phyloP scores from a whole-genome alignment of 371 early-diverging fungal genomes.

The Circinella umbellata region DNA sequence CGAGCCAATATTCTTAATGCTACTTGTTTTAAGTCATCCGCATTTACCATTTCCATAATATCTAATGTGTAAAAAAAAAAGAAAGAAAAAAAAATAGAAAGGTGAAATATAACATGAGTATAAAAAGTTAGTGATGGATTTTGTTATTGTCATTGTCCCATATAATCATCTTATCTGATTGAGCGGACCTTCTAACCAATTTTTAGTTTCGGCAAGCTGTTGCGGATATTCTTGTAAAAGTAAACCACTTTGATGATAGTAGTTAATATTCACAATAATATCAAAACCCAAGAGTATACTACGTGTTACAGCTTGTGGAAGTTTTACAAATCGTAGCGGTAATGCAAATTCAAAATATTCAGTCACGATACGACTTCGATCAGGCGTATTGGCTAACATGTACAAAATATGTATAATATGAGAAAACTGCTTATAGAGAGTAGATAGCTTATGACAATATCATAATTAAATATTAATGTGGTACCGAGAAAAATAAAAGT shows the following conservation, averaged over 20 bases:
- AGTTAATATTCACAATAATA: slow-evolving; percentile 37
- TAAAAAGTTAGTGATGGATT: no score
- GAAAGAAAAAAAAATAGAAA: neutral
- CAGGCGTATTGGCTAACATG: slow-evolving; percentile 43
- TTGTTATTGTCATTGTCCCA: no score
- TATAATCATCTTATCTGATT: slow-evolving; percentile 1
- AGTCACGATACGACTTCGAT: slow-evolving; percentile 43
- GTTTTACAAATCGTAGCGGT: slow-evolving; percentile 36
- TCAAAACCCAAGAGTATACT: slow-evolving; percentile 44
- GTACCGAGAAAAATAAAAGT: slow-evolving; percentile 16
- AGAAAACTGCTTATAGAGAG: neutral
- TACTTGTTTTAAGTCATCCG: slow-evolving; percentile 19
- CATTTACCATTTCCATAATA: slow-evolving; percentile 19
- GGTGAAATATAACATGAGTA: neutral
- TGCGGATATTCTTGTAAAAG: slow-evolving; percentile 35
- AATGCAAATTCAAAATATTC: slow-evolving; percentile 54
- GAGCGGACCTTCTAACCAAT: slow-evolving; percentile 47
- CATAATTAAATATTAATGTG: slow-evolving; percentile 31
- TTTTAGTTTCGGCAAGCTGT: slow-evolving; percentile 35
- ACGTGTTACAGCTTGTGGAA: slow-evolving; percentile 27
- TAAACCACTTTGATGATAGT: slow-evolving; percentile 34
- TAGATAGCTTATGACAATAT: no score
- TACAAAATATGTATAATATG: neutral
- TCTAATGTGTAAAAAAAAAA: neutral
- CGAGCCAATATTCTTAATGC: slow-evolving; percentile 18